Percentiles rank a stretch among this genome's conserved stretches.
These are phyloP conservation scores for Colletotrichum sp. DNA, from an alignment of 2,329 filamentous ascomycete genomes.

Conservation along the genomic window DNA sequence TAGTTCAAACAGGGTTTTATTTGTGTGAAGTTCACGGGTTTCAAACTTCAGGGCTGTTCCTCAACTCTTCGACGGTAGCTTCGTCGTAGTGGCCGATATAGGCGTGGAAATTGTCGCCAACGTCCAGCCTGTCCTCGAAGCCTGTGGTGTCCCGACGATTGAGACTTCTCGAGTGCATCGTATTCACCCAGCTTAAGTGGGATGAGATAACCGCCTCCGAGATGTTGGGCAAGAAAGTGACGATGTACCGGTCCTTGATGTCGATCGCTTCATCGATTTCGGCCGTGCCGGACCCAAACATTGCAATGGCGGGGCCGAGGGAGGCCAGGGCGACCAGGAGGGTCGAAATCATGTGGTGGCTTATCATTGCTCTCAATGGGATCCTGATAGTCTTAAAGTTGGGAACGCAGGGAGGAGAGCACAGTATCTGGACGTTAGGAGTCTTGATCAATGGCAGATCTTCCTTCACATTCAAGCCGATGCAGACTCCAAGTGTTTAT, in stretches of 20 bases:
- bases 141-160: constrained; percentile 35
- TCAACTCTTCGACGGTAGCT: constrained; percentile 41
- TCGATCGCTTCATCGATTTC: neutral
- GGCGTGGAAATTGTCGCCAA: constrained; percentile 38
- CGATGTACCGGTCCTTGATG: neutral
- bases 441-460: neutral
- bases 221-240: constrained; percentile 23
- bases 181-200: constrained; percentile 37
- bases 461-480: neutral
- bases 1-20: neutral
- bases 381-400: neutral
- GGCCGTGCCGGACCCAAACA: neutral
- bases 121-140: constrained; percentile 44
- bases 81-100: constrained; percentile 49
- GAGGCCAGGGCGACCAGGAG: neutral
- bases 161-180: constrained; percentile 39
- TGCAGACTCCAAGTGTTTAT: fast-evolving
- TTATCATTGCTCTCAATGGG: neutral
- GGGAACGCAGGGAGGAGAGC: neutral
- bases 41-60: constrained; percentile 33
- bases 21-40: neutral
- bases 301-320: neutral
- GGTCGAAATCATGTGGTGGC: neutral
- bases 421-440: neutral
- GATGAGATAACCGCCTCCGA: constrained; percentile 32